Base-by-base conservation (phyloP, 2,329 filamentous ascomycete species). In the Fusarium sp. region DNA sequence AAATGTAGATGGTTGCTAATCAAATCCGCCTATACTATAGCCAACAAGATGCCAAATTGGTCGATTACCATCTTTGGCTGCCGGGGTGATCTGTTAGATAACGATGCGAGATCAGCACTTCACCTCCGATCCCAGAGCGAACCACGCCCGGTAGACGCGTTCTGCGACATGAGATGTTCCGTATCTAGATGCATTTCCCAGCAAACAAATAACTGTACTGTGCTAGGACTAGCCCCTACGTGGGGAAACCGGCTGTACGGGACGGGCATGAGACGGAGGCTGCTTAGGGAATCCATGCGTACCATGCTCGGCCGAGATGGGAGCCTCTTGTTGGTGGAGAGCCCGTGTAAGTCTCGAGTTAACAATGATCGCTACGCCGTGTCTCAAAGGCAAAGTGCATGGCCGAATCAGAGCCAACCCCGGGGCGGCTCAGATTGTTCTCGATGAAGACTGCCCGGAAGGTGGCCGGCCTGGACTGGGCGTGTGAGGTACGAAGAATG, bases 101-200 rank as follows among this genome's bases (percentile, higher is more conserved):
- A 37, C 13, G 52, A 63, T 54, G 63, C 49, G 47, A 67, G 55
- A 66, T 64, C 64, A 64, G 58, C 66, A 65, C 43, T 65, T 53
- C 66, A 65, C 43, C 62, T 53, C 29, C 53, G 61, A 47, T 57
- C 38, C 23, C 42, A 49, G 44, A 52, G 47, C 23, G 48, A 48
- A 44, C 43, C 32, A 35, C 35, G 46, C 35, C 53, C 57, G 43
- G 35, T 38, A 55, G 38, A 58, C 42, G 39, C 21, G n/a, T 35
- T 32, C 9, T 39, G 17, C 15, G 39, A 21, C 36, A 17, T 29
- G 32, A 43, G 21, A 53, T 46, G 23, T 36, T 25, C 46, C 31
- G 21, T 49, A 31, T 10, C 17, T 45, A 38, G 33, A 42, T 51
- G 52, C 48, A 58, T 48, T 48, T 23, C 37, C 58, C 49, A 46